These are phyloP conservation scores for Kuraishia cidri DNA, from an alignment of 805 yeast genomes.

Conservation along the genomic window DNA sequence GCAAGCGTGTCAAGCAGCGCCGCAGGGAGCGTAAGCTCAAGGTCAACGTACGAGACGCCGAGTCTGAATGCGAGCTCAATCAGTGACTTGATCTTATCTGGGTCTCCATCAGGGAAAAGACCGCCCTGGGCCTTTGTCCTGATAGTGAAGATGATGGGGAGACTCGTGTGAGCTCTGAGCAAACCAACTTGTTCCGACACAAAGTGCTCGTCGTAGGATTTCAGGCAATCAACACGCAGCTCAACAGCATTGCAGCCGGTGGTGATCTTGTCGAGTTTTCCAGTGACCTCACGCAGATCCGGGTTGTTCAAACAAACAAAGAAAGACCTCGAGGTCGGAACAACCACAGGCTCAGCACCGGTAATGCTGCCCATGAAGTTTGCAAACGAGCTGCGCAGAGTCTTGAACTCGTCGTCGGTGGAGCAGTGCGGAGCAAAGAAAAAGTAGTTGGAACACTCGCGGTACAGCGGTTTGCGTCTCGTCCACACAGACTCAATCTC, in stretches of 20 bases:
- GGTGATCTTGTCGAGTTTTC: constrained; percentile 40
- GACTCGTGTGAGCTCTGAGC: constrained; percentile 50
- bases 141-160: constrained; percentile 78
- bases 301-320: constrained; percentile 68
- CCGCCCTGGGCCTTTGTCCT: constrained; percentile 83
- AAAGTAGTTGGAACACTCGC: constrained; percentile 67
- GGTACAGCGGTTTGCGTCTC: constrained; percentile 73
- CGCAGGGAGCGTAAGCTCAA: constrained; percentile 65
- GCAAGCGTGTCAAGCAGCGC: constrained; percentile 42
- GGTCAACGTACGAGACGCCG: constrained; percentile 75
- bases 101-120: constrained; percentile 53
- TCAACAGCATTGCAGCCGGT: constrained; percentile 80
- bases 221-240: constrained; percentile 66
- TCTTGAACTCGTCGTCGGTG: constrained; percentile 40
- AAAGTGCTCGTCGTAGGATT: constrained; percentile 37
- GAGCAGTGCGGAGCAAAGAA: constrained; percentile 73
- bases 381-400: constrained; percentile 50
- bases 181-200: constrained; percentile 69
- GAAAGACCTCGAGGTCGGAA: constrained; percentile 46
- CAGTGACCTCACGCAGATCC: constrained; percentile 39
- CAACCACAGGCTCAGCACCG: constrained; percentile 31
- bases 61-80: constrained; percentile 57
- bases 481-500: constrained; percentile 81
- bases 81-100: constrained; percentile 37
- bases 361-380: constrained; percentile 51